These are phyloP conservation scores for Kwoniella sp. DNA, from an alignment of 768 basidiomycete species.

Conservation along the genomic window DNA sequence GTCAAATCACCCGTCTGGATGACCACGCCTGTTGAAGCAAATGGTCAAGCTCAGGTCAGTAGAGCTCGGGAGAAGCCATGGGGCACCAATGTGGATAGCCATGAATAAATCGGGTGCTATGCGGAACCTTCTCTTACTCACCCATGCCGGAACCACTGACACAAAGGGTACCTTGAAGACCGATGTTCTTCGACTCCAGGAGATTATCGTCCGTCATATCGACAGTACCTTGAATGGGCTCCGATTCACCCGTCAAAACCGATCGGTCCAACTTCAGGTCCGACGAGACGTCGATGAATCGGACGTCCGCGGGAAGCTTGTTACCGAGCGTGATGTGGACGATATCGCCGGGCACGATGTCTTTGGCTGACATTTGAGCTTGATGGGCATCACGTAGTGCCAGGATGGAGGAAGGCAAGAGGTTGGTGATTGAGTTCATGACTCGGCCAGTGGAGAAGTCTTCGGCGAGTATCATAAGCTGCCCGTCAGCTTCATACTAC, in stretches of 20 bases:
- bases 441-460: constrained; percentile 66
- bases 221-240: constrained; percentile 54
- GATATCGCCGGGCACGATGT: constrained; percentile 54
- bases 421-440: constrained; percentile 64
- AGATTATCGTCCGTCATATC: constrained; percentile 63
- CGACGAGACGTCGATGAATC: constrained; percentile 61
- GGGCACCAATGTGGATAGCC: neutral
- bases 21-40: constrained; percentile 33
- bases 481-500: neutral
- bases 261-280: constrained; percentile 68
- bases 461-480: neutral
- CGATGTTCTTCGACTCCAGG: constrained; percentile 63
- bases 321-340: constrained; percentile 43
- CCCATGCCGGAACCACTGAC: constrained; percentile 46
- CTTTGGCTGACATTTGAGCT: constrained; percentile 40
- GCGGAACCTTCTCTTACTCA: constrained; percentile 16
- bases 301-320: constrained; percentile 57
- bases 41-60: neutral
- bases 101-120: too few relatives aligned
- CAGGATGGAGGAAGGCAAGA: constrained; percentile 55
- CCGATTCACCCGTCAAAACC: constrained; percentile 64
- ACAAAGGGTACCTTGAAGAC: constrained; percentile 59
- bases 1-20: constrained; percentile 49
- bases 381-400: constrained; percentile 50
- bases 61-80: neutral